Conservation (phyloP, 1,139 yeast species). For the Yamadazyma dushanensis region DNA sequence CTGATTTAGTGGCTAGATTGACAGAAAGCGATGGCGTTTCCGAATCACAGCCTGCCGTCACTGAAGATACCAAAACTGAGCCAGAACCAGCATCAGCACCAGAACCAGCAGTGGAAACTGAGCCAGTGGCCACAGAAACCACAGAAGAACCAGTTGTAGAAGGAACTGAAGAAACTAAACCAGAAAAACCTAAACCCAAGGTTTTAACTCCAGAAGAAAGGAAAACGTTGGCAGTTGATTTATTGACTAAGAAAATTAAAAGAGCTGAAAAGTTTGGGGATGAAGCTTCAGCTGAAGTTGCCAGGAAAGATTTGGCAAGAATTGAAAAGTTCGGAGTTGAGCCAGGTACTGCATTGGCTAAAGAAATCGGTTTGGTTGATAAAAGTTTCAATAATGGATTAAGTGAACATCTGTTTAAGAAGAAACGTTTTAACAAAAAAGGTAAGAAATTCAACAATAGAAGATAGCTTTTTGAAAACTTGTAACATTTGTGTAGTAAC, state of each 20-base stretch:
- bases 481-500: constrained; percentile 3
- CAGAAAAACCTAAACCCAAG: constrained; percentile 33
- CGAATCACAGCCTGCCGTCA: too few relatives aligned
- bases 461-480: too few relatives aligned
- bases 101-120: constrained; percentile 15
- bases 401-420: constrained; percentile 17
- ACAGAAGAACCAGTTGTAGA: constrained; percentile 17
- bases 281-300: constrained; percentile 52
- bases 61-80: constrained; percentile 17
- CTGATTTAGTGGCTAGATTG: constrained; percentile 75
- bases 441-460: not conserved
- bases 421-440: constrained; percentile 15
- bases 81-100: constrained; percentile 15
- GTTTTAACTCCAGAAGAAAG: constrained; percentile 65
- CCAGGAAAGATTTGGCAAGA: constrained; percentile 62
- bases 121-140: constrained; percentile 13
- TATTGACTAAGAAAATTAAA: constrained; percentile 63
- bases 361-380: constrained; percentile 60
- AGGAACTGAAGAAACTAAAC: constrained; percentile 16
- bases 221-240: constrained; percentile 65
- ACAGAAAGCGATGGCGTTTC: constrained; percentile 37
- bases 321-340: constrained; percentile 85
- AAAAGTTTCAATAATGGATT: constrained; percentile 25
- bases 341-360: constrained; percentile 63
- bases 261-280: constrained; percentile 81